phyloP scores from a whole-genome alignment of 1,284 basidiomycete genomes.

The Ceratobasidium papillatum region DNA sequence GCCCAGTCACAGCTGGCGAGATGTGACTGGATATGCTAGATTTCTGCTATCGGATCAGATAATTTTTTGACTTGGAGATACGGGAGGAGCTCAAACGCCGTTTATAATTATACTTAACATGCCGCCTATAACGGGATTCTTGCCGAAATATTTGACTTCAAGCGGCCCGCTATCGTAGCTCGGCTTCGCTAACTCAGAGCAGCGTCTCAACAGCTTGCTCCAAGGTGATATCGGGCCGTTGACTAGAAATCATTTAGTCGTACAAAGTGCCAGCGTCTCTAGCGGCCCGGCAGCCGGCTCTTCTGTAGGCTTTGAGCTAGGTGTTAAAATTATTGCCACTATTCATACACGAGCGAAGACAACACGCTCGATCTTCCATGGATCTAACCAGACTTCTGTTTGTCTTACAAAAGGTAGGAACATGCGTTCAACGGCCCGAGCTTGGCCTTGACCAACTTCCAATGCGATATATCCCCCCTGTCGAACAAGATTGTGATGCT shows the following conservation, averaged over 20 bases:
- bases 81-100: not conserved
- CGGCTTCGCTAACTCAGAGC: not conserved
- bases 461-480: constrained; percentile 13
- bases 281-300: constrained; percentile 15
- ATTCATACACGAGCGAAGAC: constrained; percentile 26
- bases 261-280: not conserved
- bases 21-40: not conserved
- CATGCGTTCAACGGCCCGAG: constrained; percentile 19
- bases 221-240: not conserved
- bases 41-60: not conserved
- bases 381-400: constrained; percentile 19
- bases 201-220: not conserved
- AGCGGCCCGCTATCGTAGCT: not conserved
- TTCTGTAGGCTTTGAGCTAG: not conserved
- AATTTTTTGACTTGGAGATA: not conserved
- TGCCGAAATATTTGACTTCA: not conserved
- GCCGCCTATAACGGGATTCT: not conserved
- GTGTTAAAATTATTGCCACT: not conserved
- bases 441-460: constrained; percentile 29
- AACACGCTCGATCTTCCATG: constrained; percentile 18
- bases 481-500: constrained; percentile 15
- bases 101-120: not conserved
- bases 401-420: constrained; percentile 2
- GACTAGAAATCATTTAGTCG: not conserved
- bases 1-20: not conserved